Conservation (phyloP, 352 stramenopile species). For the Globisporangium alternatum region DNA sequence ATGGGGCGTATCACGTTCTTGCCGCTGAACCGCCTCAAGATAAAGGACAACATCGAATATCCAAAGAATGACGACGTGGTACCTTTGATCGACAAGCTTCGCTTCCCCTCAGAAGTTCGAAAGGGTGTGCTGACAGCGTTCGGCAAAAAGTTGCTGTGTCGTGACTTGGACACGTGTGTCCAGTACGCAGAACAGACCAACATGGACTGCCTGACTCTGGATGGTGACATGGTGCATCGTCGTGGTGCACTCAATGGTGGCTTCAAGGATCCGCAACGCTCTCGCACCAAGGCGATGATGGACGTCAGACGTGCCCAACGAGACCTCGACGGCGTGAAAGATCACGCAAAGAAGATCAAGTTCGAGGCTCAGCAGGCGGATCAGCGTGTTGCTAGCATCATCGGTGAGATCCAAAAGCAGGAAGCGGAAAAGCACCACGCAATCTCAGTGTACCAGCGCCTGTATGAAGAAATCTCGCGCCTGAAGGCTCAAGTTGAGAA, state of each 20-base stretch:
- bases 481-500: constrained; percentile 72
- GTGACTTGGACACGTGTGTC: constrained; percentile 88
- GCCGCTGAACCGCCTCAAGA: constrained; percentile 90
- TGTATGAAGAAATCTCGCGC: constrained; percentile 81
- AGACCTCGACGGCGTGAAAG: constrained; percentile 63
- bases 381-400: constrained; percentile 80
- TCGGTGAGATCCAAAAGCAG: constrained; percentile 83
- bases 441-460: constrained; percentile 65
- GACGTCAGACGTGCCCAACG: constrained; percentile 76
- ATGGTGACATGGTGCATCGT: constrained; percentile 97
- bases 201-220: constrained; percentile 98
- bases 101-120: constrained; percentile 82
- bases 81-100: constrained; percentile 83
- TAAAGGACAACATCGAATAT: constrained; percentile 81
- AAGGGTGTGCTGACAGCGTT: constrained; percentile 95
- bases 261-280: constrained; percentile 91
- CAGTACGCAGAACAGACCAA: constrained; percentile 77
- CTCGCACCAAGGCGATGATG: constrained; percentile 77
- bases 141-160: constrained; percentile 96
- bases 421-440: constrained; percentile 76
- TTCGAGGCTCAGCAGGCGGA: constrained; percentile 88
- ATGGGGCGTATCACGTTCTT: constrained; percentile 97
- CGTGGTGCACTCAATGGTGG: constrained; percentile 96
- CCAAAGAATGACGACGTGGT: constrained; percentile 79
- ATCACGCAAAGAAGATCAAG: constrained; percentile 82